Conservation (phyloP, 371 early-diverging fungal species). For the Mitosporidium daphniae region DNA sequence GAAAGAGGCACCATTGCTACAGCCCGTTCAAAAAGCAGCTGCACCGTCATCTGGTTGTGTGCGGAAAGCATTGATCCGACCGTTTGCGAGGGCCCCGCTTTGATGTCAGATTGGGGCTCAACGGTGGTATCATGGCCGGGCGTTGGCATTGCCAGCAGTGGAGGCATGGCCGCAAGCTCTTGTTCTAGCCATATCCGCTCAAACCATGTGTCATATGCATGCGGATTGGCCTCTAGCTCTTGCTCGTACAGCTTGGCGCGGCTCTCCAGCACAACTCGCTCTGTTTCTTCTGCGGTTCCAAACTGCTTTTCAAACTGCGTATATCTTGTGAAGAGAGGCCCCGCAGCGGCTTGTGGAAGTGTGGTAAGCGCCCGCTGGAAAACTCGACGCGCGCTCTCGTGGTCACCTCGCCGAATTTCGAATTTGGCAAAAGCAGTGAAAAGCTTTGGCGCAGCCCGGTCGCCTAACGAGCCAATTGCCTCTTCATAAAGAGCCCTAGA, state of each 20-base stretch:
- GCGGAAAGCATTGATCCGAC: too few relatives aligned
- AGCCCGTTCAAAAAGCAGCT: conserved; percentile 76
- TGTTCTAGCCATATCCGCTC: too few relatives aligned
- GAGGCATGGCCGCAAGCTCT: too few relatives aligned
- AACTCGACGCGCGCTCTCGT: conserved; percentile 61
- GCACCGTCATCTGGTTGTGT: too few relatives aligned
- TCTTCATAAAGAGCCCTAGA: conserved; percentile 33
- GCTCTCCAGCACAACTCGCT: conserved; percentile 43
- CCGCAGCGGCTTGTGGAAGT: too few relatives aligned
- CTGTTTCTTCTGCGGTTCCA: conserved; percentile 46
- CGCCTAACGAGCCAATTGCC: conserved; percentile 49
- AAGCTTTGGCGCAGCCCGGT: conserved; percentile 26
- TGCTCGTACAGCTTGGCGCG: conserved; percentile 48
- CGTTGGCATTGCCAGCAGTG: too few relatives aligned
- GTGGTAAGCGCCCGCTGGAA: conserved; percentile 61
- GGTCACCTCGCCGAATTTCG: conserved; percentile 46
- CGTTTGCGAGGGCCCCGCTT: too few relatives aligned
- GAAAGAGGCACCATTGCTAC: conserved; percentile 46
- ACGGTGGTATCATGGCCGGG: too few relatives aligned
- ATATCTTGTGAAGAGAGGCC: conserved; percentile 54
- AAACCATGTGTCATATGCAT: conserved; percentile 1
- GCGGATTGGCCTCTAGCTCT: background rate
- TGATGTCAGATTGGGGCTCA: too few relatives aligned
- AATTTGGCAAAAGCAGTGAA: conserved; percentile 71
- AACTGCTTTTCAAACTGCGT: conserved; percentile 71